A percentile compares a stretch with the other conserved stretches of the same genome.
These are phyloP conservation scores for Tylopilus intermedius DNA, from an alignment of 768 basidiomycete genomes.

Conservation along the genomic window DNA sequence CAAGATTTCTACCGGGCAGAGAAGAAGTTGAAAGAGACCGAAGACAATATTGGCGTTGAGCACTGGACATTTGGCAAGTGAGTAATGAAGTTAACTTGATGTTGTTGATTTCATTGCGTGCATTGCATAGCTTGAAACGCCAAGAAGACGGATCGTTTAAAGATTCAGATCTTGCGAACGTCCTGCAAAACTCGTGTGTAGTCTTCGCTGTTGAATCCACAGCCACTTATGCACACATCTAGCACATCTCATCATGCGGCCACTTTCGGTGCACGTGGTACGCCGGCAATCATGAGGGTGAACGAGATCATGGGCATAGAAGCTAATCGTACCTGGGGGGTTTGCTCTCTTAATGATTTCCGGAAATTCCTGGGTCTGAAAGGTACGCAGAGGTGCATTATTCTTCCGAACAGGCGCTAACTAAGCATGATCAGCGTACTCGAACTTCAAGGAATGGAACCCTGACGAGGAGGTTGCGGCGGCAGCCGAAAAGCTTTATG, in stretches of 20 bases:
- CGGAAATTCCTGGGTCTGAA: conserved; percentile 76
- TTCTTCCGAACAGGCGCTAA: not conserved
- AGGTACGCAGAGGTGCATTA: conserved; percentile 36
- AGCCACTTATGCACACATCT: not conserved
- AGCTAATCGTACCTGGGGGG: conserved; percentile 71
- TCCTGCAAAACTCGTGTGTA: conserved; percentile 65
- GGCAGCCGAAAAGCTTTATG: conserved; percentile 74
- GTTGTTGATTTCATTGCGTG: conserved; percentile 4
- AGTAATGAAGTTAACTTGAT: conserved; percentile 11
- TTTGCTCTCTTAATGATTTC: conserved; percentile 82
- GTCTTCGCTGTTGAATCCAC: not conserved
- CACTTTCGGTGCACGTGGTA: conserved; percentile 72
- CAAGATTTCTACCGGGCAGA: conserved; percentile 51
- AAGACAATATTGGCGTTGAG: conserved; percentile 40
- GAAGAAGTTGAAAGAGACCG: conserved; percentile 29
- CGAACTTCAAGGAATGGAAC: conserved; percentile 79
- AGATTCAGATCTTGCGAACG: conserved; percentile 63
- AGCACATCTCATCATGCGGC: conserved; percentile 71
- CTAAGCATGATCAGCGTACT: conserved; percentile 44
- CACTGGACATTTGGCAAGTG: conserved; percentile 69
- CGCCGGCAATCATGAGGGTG: conserved; percentile 67
- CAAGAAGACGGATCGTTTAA: conserved; percentile 55
- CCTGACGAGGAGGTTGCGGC: conserved; percentile 60
- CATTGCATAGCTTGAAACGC: conserved; percentile 48
- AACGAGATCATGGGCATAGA: conserved; percentile 86